A percentile compares a stretch with the other conserved stretches of the same genome.
These are phyloP conservation scores for Pseudocercospora pini-densiflorae DNA, from an alignment of 2,329 filamentous ascomycete genomes.

Conservation along the genomic window DNA sequence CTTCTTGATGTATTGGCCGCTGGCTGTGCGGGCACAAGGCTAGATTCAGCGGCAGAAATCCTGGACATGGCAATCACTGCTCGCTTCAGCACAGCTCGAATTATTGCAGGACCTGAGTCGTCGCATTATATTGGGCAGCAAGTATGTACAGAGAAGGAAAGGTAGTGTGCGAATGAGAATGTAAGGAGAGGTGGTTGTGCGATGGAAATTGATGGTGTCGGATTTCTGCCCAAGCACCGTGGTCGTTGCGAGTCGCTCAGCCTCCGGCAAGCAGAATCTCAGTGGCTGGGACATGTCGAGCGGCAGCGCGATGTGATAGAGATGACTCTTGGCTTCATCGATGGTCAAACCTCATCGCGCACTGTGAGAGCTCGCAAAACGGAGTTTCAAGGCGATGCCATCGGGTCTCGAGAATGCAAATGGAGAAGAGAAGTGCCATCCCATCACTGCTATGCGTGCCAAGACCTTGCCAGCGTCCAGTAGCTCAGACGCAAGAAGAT, in stretches of 20 bases:
- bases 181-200: slow-evolving; percentile 1
- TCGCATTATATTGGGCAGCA: slow-evolving; percentile 17
- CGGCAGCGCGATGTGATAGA: neutral
- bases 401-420: too few species aligned
- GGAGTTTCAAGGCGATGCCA: neutral
- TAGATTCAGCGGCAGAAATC: slow-evolving; percentile 19
- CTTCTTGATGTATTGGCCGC: slow-evolving; percentile 9
- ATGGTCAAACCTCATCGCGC: too few species aligned
- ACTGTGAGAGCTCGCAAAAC: too few species aligned
- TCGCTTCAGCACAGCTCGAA: slow-evolving; percentile 16
- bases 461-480: neutral
- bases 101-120: neutral
- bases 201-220: neutral
- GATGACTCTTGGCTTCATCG: neutral
- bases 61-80: slow-evolving; percentile 24
- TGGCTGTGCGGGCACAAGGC: slow-evolving; percentile 5
- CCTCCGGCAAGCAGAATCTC: neutral
- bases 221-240: slow-evolving; percentile 9
- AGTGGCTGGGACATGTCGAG: slow-evolving; percentile 9
- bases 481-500: neutral
- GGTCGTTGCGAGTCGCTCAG: slow-evolving; percentile 3
- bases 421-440: neutral
- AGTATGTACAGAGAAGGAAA: neutral
- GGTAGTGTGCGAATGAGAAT: neutral
- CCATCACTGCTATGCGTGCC: neutral